These are phyloP conservation scores for Euryodendron excelsum DNA, from an alignment of 148 eudicot genomes.

Conservation along the genomic window DNA sequence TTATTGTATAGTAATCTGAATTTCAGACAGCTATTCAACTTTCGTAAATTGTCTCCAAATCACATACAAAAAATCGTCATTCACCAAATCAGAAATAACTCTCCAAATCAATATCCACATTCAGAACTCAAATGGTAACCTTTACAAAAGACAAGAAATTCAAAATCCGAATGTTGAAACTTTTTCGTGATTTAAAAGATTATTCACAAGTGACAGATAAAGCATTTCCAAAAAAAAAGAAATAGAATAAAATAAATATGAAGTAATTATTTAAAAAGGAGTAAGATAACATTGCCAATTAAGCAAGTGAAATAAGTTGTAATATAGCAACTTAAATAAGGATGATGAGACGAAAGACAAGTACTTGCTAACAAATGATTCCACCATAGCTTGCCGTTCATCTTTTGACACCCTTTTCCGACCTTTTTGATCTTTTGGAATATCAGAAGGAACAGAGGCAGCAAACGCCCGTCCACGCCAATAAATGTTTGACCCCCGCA, in stretches of 20 bases:
- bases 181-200: neutral
- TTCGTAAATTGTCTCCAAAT: neutral
- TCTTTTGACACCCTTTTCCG: conserved; percentile 20
- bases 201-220: neutral
- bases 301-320: conserved; percentile 1
- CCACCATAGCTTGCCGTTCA: conserved; percentile 31
- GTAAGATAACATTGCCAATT: neutral
- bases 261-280: neutral
- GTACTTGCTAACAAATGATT: conserved; percentile 28
- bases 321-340: neutral
- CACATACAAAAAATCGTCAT: neutral
- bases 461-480: conserved; percentile 21
- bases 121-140: neutral
- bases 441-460: conserved; percentile 27
- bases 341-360: neutral
- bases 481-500: conserved; percentile 7
- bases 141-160: neutral
- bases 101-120: neutral
- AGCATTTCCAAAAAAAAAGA: neutral
- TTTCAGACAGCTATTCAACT: neutral
- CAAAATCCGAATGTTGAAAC: neutral
- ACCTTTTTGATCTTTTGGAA: neutral
- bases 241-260: neutral
- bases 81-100: neutral
- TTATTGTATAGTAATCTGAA: neutral